A percentile compares a stretch with the other conserved stretches of the same genome.
Conservation (phyloP, 2,329 filamentous ascomycete species). For the Aureobasidium sp. region DNA sequence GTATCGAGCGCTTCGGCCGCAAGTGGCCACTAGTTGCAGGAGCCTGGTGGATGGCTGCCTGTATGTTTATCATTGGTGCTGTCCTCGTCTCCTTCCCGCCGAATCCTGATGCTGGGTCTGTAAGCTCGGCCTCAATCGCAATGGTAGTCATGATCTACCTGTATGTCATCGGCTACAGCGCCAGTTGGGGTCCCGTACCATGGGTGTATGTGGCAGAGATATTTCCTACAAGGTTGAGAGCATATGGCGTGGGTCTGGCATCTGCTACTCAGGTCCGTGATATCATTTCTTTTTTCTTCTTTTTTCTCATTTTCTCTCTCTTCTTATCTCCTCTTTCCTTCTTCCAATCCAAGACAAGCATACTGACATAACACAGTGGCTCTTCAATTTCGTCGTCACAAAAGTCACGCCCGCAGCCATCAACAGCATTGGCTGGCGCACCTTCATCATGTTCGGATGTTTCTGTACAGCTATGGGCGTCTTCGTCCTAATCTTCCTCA, state of each 20-base stretch:
- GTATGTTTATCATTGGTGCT: slow-evolving; percentile 46
- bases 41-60: slow-evolving; percentile 36
- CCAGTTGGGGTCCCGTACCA: slow-evolving; percentile 58
- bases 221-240: slow-evolving; percentile 44
- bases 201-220: slow-evolving; percentile 47
- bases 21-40: slow-evolving; percentile 38
- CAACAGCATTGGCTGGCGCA: slow-evolving; percentile 42
- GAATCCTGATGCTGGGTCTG: slow-evolving; percentile 24
- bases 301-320: neutral
- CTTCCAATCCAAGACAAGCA: too few relatives aligned
- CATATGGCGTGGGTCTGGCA: slow-evolving; percentile 41
- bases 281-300: too few relatives aligned
- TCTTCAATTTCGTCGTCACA: slow-evolving; percentile 49
- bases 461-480: slow-evolving; percentile 39
- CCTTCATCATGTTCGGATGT: slow-evolving; percentile 45
- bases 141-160: slow-evolving; percentile 62
- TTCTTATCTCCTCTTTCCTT: neutral
- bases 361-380: slow-evolving; percentile 30
- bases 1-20: slow-evolving; percentile 43
- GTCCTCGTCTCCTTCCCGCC: slow-evolving; percentile 53
- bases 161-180: slow-evolving; percentile 59
- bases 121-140: slow-evolving; percentile 45
- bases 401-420: slow-evolving; percentile 46
- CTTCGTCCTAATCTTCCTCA: slow-evolving; percentile 36
- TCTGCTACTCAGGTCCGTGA: slow-evolving; percentile 31